phyloP scores from a whole-genome alignment of 2,329 filamentous ascomycete genomes.

The Cadophora sp. region DNA sequence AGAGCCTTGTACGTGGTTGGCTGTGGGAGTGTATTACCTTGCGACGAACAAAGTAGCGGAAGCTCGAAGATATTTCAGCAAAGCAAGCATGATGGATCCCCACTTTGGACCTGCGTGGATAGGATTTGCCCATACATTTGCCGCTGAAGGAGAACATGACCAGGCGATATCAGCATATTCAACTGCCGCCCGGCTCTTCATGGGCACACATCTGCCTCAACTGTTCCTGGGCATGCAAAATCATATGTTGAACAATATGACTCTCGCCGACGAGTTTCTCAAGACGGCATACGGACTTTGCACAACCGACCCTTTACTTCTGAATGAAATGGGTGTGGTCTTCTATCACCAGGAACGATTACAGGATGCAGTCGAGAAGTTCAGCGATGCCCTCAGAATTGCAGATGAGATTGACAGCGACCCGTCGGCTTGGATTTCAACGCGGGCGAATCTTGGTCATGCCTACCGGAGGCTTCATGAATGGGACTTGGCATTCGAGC shows the following conservation, averaged over 20 bases:
- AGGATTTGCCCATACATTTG: constrained; percentile 97
- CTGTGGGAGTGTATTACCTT: constrained; percentile 95
- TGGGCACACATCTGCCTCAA: constrained; percentile 94
- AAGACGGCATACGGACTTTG: constrained; percentile 86
- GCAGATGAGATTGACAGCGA: constrained; percentile 84
- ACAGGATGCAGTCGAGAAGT: constrained; percentile 77
- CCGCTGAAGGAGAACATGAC: constrained; percentile 95
- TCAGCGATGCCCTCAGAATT: constrained; percentile 77
- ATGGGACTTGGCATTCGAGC: constrained; percentile 73
- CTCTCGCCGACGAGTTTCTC: constrained; percentile 90
- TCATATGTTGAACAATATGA: constrained; percentile 93
- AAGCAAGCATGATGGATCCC: constrained; percentile 95
- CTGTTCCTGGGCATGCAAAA: constrained; percentile 99
- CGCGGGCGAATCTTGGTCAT: constrained; percentile 88
- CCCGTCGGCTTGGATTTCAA: constrained; percentile 81
- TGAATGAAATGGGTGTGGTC: constrained; percentile 97
- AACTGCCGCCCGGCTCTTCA: constrained; percentile 91
- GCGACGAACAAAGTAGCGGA: constrained; percentile 89
- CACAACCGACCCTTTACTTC: constrained; percentile 82
- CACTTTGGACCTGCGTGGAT: constrained; percentile 99
- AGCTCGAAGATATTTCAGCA: constrained; percentile 94
- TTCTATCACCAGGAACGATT: constrained; percentile 89
- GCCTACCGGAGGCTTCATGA: constrained; percentile 77
- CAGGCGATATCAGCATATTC: constrained; percentile 98
- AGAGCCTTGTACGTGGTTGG: constrained; percentile 91